phyloP scores from a whole-genome alignment of 2,329 filamentous ascomycete species.

The Sarocladiaceae sp. region DNA sequence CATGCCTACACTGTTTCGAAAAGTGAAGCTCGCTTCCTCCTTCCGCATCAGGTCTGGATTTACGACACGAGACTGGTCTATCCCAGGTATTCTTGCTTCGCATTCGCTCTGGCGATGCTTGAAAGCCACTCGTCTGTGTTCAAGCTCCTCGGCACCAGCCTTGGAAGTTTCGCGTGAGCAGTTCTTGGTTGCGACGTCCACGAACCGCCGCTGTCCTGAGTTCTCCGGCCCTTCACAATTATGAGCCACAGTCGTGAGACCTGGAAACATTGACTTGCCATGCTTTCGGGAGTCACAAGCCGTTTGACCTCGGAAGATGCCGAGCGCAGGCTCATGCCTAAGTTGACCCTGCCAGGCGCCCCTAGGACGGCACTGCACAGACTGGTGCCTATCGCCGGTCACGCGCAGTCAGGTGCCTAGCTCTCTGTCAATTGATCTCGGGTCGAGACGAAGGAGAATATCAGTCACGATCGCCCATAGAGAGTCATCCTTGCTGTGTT shows the following conservation, averaged over 20 bases:
- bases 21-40: background rate
- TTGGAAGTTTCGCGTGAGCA: too few species aligned
- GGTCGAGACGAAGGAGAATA: background rate
- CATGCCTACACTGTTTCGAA: background rate
- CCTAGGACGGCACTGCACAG: too few species aligned
- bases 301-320: conserved; percentile 6
- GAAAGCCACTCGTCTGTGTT: too few species aligned
- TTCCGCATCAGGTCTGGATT: background rate
- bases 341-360: background rate
- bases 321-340: background rate
- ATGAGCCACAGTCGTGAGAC: background rate
- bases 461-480: background rate
- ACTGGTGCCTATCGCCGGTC: too few species aligned
- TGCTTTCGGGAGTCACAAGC: background rate
- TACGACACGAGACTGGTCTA: background rate
- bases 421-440: too few species aligned
- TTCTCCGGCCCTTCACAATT: too few species aligned
- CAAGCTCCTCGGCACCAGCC: too few species aligned
- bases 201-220: too few species aligned
- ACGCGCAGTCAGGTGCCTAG: too few species aligned
- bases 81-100: background rate
- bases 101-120: too few species aligned
- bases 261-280: background rate
- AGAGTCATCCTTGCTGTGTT: too few species aligned
- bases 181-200: too few species aligned